Percentiles rank a stretch among this genome's conserved stretches.
phyloP scores from a whole-genome alignment of 768 basidiomycete species.

The Leccinum subgranulosum region DNA sequence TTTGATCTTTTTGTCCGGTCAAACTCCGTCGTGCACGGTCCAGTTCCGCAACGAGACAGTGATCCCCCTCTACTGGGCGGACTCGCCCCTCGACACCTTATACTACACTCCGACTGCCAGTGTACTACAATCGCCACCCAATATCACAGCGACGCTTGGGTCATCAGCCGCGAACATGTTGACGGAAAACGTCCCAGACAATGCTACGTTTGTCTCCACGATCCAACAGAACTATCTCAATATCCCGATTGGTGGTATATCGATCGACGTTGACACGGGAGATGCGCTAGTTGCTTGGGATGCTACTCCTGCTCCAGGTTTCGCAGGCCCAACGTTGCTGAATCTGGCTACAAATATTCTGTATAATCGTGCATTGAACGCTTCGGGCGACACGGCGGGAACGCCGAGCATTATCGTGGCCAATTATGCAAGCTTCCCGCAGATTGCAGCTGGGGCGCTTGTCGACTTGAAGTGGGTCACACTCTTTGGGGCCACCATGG shows the following conservation, averaged over 20 bases:
- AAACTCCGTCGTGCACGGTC: conserved; percentile 48
- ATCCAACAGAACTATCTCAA: conserved; percentile 52
- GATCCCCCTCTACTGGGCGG: conserved; percentile 55
- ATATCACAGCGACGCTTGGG: conserved; percentile 47
- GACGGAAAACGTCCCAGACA: conserved; percentile 47
- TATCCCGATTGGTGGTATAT: conserved; percentile 66
- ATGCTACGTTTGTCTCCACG: conserved; percentile 54
- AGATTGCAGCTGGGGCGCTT: conserved; percentile 52
- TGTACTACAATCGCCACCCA: conserved; percentile 54
- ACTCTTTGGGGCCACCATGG: conserved; percentile 75
- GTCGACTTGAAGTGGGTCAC: conserved; percentile 68
- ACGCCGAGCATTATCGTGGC: conserved; percentile 54
- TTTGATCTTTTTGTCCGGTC: conserved; percentile 55
- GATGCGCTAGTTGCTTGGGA: conserved; percentile 70
- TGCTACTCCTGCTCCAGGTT: conserved; percentile 53
- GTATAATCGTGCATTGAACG: conserved; percentile 59
- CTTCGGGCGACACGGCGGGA: conserved; percentile 36
- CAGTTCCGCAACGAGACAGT: conserved; percentile 35
- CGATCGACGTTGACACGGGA: conserved; percentile 49
- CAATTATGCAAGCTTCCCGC: conserved; percentile 57
- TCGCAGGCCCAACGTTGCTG: conserved; percentile 57
- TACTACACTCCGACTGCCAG: conserved; percentile 32
- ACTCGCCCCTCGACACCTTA: conserved; percentile 37
- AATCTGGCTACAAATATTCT: conserved; percentile 68
- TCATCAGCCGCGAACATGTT: conserved; percentile 33